Base-by-base conservation (phyloP, 208 protist genomes). In the Acanthamoeba lenticulata region DNA sequence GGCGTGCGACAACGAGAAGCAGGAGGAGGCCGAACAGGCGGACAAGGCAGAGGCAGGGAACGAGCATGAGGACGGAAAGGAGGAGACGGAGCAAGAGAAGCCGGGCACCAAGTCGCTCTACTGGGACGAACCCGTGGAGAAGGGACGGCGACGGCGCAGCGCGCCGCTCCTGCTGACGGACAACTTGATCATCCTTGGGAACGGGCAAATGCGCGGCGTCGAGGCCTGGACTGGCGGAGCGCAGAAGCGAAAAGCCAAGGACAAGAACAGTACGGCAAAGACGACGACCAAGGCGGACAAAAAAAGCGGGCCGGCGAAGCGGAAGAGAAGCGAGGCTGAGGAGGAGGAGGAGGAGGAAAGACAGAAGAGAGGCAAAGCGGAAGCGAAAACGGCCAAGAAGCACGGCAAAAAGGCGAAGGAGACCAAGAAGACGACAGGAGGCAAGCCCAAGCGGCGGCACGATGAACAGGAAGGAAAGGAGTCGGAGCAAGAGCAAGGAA, bases 131-230 rank as follows among this genome's bases (percentile, higher is more conserved):
- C 77, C 38, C 15, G 45, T 49, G 77, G 29, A 86, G 77, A 49
- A 86, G 45, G 45, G 77, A 0, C 17, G 45, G 69, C 36, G 69
- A 27, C 34, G 69, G 38, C 69, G 69, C 21, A 81, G 69, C 38
- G 69, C 69, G 27, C 69, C 69, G 36, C 40, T 81, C 7, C 69
- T 81, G 0, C 38, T 81, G 69, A 45, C 69, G 69, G 69, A 81
- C 40, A 32, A 81, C 69, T 81, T 81, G 11, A 47, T 81, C 69
- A 81, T 81, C 69, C 69, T 49, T 17, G 34, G 77, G 27, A 86
- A 86, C 24, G 77, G 77, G 5, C n/a, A 86, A 42, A 44, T 86
- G 38, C 44, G 77, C 27, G 45, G 45, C 6, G n/a, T 7, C 6
- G 45, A 13, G 44, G n/a, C 52, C 15, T 60, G 52, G 52, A 21